These are phyloP conservation scores for Tubosaeta brunneosetosa DNA, from an alignment of 768 basidiomycete species.

Conservation along the genomic window DNA sequence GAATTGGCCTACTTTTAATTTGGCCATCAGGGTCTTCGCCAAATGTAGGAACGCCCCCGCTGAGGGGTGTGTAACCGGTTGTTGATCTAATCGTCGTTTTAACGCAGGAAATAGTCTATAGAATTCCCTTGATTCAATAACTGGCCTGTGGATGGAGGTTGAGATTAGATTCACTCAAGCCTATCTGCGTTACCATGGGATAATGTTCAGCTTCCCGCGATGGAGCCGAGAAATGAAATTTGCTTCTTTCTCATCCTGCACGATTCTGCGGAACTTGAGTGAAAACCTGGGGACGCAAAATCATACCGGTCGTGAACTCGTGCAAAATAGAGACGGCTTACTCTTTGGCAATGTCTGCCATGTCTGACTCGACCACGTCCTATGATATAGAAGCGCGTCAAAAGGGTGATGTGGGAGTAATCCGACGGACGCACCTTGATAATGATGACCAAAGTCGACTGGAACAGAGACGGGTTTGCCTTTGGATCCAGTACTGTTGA, in stretches of 20 bases:
- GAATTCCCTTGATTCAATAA: constrained; percentile 58
- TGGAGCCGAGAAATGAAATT: constrained; percentile 63
- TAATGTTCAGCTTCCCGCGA: constrained; percentile 48
- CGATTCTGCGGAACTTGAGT: constrained; percentile 55
- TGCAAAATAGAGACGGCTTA: constrained; percentile 22
- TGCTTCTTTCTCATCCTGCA: constrained; percentile 53
- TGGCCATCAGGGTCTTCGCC: constrained; percentile 65
- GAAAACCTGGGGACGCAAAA: constrained; percentile 33
- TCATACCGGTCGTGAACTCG: too few relatives aligned
- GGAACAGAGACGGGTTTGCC: constrained; percentile 54
- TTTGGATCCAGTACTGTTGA: constrained; percentile 54
- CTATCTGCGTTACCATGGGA: constrained; percentile 43
- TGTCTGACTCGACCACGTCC: constrained; percentile 64
- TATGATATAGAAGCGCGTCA: constrained; percentile 19
- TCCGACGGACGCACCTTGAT: constrained; percentile 43
- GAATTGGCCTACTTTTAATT: constrained; percentile 46
- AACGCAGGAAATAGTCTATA: constrained; percentile 48
- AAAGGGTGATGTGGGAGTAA: not conserved
- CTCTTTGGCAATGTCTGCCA: constrained; percentile 54
- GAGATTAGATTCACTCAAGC: not conserved
- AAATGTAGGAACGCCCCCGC: constrained; percentile 53
- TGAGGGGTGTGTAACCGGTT: constrained; percentile 42
- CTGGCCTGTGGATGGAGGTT: constrained; percentile 33
- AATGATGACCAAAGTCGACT: constrained; percentile 55
- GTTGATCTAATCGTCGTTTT: constrained; percentile 45